These are phyloP conservation scores for Puccinia triticina DNA, from an alignment of 1,284 basidiomycete species.

Conservation along the genomic window DNA sequence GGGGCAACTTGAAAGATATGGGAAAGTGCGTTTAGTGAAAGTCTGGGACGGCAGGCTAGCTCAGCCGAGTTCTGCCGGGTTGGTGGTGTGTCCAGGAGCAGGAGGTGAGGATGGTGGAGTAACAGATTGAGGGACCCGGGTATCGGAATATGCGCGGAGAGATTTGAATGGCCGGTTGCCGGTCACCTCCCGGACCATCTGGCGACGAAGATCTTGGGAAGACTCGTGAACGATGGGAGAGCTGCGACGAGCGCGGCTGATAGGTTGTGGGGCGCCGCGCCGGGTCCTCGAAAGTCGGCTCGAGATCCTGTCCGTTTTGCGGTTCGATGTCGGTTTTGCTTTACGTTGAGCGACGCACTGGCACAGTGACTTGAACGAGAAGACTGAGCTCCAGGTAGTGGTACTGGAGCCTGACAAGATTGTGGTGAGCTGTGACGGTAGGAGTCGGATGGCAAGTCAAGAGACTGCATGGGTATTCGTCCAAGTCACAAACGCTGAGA, in stretches of 20 bases:
- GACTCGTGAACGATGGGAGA: slow-evolving; percentile 44
- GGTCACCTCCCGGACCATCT: slow-evolving; percentile 44
- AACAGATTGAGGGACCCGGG: not conserved
- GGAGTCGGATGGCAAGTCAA: slow-evolving; percentile 23
- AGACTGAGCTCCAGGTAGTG: not conserved
- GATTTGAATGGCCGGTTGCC: not conserved
- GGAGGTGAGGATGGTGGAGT: not conserved
- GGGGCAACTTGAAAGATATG: no score
- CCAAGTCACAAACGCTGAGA: slow-evolving; percentile 29
- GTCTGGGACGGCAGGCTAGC: no score
- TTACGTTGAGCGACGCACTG: not conserved
- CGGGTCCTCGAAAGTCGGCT: slow-evolving; percentile 8
- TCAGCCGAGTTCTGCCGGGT: no score
- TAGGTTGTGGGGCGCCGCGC: not conserved
- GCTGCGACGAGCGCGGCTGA: not conserved
- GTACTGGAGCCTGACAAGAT: no score
- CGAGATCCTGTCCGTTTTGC: not conserved
- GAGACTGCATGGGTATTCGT: slow-evolving; percentile 22
- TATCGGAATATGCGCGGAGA: slow-evolving; percentile 13
- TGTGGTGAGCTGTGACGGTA: not conserved
- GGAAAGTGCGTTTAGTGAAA: no score
- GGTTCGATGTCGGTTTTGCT: not conserved
- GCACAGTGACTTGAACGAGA: not conserved
- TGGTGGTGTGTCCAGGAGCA: no score
- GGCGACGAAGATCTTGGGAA: slow-evolving; percentile 37